Evolutionary conservation across 2,329 filamentous ascomycete genomes (phyloP).

Genomic region (Cladophialophora carrionii): DNA sequence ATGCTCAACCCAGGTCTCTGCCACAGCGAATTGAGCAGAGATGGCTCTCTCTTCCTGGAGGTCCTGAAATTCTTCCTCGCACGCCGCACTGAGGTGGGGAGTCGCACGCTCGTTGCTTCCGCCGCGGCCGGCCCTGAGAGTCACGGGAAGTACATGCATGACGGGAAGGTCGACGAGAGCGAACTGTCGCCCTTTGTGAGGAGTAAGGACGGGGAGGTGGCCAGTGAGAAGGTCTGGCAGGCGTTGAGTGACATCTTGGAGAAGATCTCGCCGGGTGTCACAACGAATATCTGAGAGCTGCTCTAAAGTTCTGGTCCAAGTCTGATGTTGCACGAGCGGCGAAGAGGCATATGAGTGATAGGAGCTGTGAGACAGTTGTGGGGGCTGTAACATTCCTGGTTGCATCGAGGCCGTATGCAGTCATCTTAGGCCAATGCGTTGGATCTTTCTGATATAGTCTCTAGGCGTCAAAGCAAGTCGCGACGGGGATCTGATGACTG

Average conservation of each 20-base stretch:
- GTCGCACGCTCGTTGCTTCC: constrained; percentile 50
- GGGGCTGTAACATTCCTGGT: background rate
- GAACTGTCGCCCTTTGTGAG: constrained; percentile 45
- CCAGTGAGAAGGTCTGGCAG: constrained; percentile 50
- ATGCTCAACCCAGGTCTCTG: constrained; percentile 59
- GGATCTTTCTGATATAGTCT: background rate
- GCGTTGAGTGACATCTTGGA: constrained; percentile 52
- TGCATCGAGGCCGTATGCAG: background rate
- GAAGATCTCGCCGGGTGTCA: constrained; percentile 47
- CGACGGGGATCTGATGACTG: background rate
- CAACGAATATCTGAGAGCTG: constrained; percentile 20
- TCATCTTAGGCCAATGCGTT: background rate
- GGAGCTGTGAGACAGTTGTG: background rate
- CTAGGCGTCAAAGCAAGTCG: background rate
- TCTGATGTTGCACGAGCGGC: background rate
- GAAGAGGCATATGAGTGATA: background rate
- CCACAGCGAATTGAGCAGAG: constrained; percentile 52
- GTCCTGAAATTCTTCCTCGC: constrained; percentile 46
- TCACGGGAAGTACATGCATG: constrained; percentile 54
- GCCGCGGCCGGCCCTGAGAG: constrained; percentile 47
- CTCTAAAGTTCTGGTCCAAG: background rate
- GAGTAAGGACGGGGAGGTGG: constrained; percentile 46
- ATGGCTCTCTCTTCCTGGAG: constrained; percentile 37
- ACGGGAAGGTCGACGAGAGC: constrained; percentile 41
- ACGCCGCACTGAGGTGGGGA: constrained; percentile 54